phyloP scores from a whole-genome alignment of 345 rosid species.

The Eutrema yunnanense region DNA sequence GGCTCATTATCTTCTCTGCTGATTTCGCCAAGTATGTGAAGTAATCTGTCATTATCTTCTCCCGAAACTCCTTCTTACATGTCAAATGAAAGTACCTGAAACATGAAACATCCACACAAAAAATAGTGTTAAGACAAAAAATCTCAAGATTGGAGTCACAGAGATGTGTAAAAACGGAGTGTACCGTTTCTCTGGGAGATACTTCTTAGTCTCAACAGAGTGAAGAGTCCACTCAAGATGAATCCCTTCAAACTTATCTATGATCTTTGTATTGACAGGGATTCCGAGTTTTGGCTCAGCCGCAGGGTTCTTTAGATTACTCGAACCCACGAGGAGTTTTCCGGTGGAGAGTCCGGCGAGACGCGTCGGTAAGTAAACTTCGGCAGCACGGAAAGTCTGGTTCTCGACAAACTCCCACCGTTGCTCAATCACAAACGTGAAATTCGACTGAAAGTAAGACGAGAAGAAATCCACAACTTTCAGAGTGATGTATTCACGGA shows the following conservation, averaged over 20 bases:
- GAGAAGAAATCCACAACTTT: constrained; percentile 26
- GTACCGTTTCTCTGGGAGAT: constrained; percentile 30
- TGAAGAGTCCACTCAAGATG: constrained; percentile 32
- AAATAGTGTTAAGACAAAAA: neutral
- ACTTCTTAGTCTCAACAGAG: constrained; percentile 30
- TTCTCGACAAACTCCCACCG: constrained; percentile 30
- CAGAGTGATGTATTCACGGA: constrained; percentile 19
- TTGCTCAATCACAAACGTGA: constrained; percentile 33
- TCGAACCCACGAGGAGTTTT: constrained; percentile 28
- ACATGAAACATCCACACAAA: neutral
- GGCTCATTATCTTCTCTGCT: constrained; percentile 28
- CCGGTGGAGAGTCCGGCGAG: constrained; percentile 27
- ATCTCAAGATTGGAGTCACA: neutral
- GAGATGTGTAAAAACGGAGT: neutral
- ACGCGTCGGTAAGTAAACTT: constrained; percentile 30
- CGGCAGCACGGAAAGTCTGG: constrained; percentile 34
- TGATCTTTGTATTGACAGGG: constrained; percentile 28
- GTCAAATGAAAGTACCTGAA: constrained; percentile 31
- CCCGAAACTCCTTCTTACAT: constrained; percentile 31
- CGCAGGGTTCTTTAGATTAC: constrained; percentile 24
- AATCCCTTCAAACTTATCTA: constrained; percentile 30
- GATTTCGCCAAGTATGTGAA: constrained; percentile 24
- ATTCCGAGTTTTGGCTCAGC: constrained; percentile 29
- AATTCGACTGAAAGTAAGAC: constrained; percentile 21
- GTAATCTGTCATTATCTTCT: constrained; percentile 30